Conservation (phyloP, 495 filamentous ascomycete species). For the Pyrenula aspistea region DNA sequence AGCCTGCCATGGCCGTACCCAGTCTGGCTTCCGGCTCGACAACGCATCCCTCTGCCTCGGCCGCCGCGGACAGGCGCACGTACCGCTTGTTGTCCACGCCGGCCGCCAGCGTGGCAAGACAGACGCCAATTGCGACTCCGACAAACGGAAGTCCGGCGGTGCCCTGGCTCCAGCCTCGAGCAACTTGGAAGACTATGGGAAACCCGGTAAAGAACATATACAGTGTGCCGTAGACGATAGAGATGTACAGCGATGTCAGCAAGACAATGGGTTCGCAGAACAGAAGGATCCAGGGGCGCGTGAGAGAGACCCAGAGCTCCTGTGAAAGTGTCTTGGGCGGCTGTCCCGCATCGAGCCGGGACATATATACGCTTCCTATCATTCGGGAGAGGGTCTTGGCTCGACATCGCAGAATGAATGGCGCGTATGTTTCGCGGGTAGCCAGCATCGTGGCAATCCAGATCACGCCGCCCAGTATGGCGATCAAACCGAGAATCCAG, state of each 20-base stretch:
- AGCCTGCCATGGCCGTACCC: slow-evolving; percentile 30
- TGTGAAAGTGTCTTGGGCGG: slow-evolving; percentile 21
- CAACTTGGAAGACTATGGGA: slow-evolving; percentile 59
- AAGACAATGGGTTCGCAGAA: slow-evolving; percentile 58
- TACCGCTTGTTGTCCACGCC: slow-evolving; percentile 41
- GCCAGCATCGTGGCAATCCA: slow-evolving; percentile 26
- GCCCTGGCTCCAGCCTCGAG: slow-evolving; percentile 56
- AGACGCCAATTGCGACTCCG: slow-evolving; percentile 69
- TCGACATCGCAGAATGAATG: slow-evolving; percentile 46
- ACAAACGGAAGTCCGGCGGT: slow-evolving; percentile 56
- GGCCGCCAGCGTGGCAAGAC: slow-evolving; percentile 40
- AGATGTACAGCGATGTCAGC: slow-evolving; percentile 58
- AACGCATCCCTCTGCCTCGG: slow-evolving; percentile 9
- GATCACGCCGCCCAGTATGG: slow-evolving; percentile 15
- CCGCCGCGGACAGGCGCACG: slow-evolving; percentile 9
- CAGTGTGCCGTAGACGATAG: slow-evolving; percentile 62
- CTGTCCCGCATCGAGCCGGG: slow-evolving; percentile 35
- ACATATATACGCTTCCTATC: slow-evolving; percentile 42
- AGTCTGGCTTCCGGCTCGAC: slow-evolving; percentile 35
- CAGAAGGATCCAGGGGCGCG: slow-evolving; percentile 38
- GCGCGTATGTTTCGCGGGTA: slow-evolving; percentile 52
- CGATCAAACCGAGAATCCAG: slow-evolving; percentile 23
- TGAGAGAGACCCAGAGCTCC: slow-evolving; percentile 32
- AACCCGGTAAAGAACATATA: slow-evolving; percentile 72
- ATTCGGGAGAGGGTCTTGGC: slow-evolving; percentile 39